A percentile compares a stretch with the other conserved stretches of the same genome.
These are phyloP conservation scores for Waltergamsia citrina DNA, from an alignment of 2,329 filamentous ascomycete species.

Conservation along the genomic window DNA sequence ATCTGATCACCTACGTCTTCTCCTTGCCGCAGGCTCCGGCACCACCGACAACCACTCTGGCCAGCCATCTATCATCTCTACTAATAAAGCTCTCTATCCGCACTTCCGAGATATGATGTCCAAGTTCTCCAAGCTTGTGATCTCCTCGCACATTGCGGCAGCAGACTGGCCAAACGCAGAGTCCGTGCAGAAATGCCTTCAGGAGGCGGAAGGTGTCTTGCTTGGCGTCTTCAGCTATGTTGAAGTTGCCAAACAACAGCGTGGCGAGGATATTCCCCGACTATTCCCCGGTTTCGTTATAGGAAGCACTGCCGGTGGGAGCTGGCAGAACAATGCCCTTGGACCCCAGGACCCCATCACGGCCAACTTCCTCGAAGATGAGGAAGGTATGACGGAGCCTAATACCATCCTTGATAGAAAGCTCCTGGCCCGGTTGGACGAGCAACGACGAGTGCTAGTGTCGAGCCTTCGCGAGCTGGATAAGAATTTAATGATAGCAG, in stretches of 20 bases:
- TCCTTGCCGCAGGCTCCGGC: slow-evolving; percentile 91
- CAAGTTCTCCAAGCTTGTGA: slow-evolving; percentile 96
- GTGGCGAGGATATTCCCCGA: slow-evolving; percentile 88
- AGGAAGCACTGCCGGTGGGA: slow-evolving; percentile 73
- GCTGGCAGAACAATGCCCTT: slow-evolving; percentile 70
- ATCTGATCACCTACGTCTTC: slow-evolving; percentile 84
- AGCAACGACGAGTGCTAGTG: slow-evolving; percentile 76
- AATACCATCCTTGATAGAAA: slow-evolving; percentile 65
- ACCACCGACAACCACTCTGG: slow-evolving; percentile 98
- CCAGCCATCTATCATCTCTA: slow-evolving; percentile 97
- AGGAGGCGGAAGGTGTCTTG: slow-evolving; percentile 94
- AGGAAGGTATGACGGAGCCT: slow-evolving; percentile 64
- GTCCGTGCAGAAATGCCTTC: slow-evolving; percentile 87
- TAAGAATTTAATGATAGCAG: slow-evolving; percentile 66
- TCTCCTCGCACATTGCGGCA: slow-evolving; percentile 95
- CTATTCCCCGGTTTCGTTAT: slow-evolving; percentile 89
- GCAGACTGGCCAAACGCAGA: slow-evolving; percentile 93
- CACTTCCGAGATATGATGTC: slow-evolving; percentile 99
- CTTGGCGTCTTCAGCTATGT: slow-evolving; percentile 94
- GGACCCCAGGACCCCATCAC: slow-evolving; percentile 61
- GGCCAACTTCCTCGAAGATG: slow-evolving; percentile 79
- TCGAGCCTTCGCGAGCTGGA: slow-evolving; percentile 80
- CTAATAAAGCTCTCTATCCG: slow-evolving; percentile 92
- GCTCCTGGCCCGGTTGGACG: slow-evolving; percentile 74
- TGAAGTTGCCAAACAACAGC: slow-evolving; percentile 85